These are phyloP conservation scores for Pythium dissimile DNA, from an alignment of 352 stramenopile genomes.

Conservation along the genomic window DNA sequence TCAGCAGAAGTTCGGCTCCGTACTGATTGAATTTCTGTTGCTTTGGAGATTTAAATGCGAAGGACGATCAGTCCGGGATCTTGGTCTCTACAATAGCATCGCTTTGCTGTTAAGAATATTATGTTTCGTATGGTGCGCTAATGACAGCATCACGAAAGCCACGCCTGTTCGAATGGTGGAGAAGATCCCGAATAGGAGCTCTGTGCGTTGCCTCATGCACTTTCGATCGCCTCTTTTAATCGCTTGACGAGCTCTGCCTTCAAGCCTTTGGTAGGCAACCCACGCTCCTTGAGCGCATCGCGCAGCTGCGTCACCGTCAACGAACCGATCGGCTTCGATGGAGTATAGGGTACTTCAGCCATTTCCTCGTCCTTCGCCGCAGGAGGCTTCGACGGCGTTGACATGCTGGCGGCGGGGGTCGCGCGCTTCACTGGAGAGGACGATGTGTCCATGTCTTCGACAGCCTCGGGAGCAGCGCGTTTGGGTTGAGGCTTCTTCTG, in stretches of 20 bases:
- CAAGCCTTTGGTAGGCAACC: constrained; percentile 73
- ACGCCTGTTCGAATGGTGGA: too few species aligned
- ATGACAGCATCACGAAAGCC: not conserved
- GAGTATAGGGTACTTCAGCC: constrained; percentile 54
- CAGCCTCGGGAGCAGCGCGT: not conserved
- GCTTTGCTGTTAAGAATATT: constrained; percentile 15
- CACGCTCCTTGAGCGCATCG: constrained; percentile 73
- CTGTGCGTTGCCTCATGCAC: constrained; percentile 5
- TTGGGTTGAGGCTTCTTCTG: too few species aligned
- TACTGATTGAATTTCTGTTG: constrained; percentile 30
- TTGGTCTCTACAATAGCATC: not conserved
- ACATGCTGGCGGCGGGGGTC: not conserved
- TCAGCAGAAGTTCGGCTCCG: constrained; percentile 63
- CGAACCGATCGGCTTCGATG: constrained; percentile 70
- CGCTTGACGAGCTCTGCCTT: constrained; percentile 81
- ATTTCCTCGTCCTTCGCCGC: constrained; percentile 49
- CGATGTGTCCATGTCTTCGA: constrained; percentile 12
- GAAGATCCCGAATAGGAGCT: not conserved
- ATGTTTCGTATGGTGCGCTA: constrained; percentile 13
- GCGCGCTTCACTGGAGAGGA: constrained; percentile 4
- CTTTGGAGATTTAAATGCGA: not conserved
- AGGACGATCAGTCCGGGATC: not conserved
- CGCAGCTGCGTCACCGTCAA: constrained; percentile 71
- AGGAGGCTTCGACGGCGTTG: constrained; percentile 17
- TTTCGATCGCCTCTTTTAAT: constrained; percentile 60